phyloP scores from a whole-genome alignment of 495 filamentous ascomycete genomes.

The Xylaria bambusicola region DNA sequence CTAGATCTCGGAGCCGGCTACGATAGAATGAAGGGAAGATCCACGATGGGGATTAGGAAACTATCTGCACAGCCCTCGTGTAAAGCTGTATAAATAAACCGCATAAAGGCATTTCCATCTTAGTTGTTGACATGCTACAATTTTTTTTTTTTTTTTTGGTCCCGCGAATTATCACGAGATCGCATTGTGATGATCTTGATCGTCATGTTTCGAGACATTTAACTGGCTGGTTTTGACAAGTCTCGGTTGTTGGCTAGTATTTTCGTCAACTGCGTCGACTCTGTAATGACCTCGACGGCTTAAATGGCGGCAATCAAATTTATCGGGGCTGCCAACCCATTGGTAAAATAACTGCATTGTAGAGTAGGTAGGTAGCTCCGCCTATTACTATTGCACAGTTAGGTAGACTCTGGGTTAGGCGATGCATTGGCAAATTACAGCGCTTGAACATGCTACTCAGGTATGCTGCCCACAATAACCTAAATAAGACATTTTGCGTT shows the following conservation, averaged over 20 bases:
- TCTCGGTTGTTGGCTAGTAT: too few relatives aligned
- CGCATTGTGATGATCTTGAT: neutral
- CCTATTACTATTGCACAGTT: too few relatives aligned
- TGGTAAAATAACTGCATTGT: too few relatives aligned
- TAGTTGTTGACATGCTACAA: neutral
- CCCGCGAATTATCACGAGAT: neutral
- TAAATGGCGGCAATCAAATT: too few relatives aligned
- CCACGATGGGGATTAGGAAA: slow-evolving; percentile 3
- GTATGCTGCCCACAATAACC: neutral
- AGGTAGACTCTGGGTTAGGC: too few relatives aligned
- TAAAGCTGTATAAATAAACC: slow-evolving; percentile 35
- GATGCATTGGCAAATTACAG: neutral
- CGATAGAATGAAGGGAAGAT: slow-evolving; percentile 5
- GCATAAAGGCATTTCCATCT: slow-evolving; percentile 15
- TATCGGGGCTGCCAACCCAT: too few relatives aligned
- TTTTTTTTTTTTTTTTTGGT: too few relatives aligned
- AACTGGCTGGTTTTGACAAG: too few relatives aligned
- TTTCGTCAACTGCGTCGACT: too few relatives aligned
- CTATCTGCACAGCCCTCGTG: slow-evolving; percentile 22
- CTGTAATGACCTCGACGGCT: too few relatives aligned
- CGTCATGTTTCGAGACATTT: neutral
- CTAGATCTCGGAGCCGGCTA: slow-evolving; percentile 9
- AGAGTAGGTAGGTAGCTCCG: too few relatives aligned
- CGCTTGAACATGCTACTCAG: neutral
- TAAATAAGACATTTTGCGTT: too few relatives aligned